Evolutionary conservation across 2,329 filamentous ascomycete genomes (phyloP), one percentile per base, ranked within the genome.

Genomic region (Pseudopyrenochaeta lycopersici): DNA sequence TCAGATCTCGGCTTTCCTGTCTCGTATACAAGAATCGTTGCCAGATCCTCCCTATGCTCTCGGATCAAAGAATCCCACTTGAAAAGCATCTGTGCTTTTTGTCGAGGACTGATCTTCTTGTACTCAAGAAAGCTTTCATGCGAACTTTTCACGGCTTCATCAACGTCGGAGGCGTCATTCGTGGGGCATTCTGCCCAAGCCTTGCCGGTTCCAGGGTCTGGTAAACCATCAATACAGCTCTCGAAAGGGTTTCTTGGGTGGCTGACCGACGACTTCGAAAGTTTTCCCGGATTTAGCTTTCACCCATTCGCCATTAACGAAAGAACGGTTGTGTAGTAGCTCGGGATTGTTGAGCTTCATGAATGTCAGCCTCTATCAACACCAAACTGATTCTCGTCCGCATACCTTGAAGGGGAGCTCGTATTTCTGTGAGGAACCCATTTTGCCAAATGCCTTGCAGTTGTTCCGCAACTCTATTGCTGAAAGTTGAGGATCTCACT

Each of bases 1-100:
- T 84, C 82, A 3, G 77, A 72, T 18, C 82, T 72, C 9, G 82
- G 82, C 66, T 84, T 84, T 30, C 82, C 82, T 4, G 81, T 84
- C 69, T 84, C 84, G 58, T 87, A 84, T 0, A 85, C 86, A 3
- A 89, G 76, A 50, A 89, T 85, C 18, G 82, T 82, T 2, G 86
- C 85, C 30, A 90, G 74, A 61, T 90, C 87, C 44, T 87, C 84
- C 54, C 78, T 80, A 60, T 88, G 84, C 46, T 84, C 84, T 7
- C 83, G 81, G 60, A 89, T 88, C 49, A 90, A 78, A 3, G 80
- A 72, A 71, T 90, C 84, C 86, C 87, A 90, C 71, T 85, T 85
- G 49, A 87, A 73, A 9, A 90, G 76, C 72, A 84, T 82, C 62
- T 88, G 82, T 1, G 87, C 87, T 47, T 87, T 82, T 46, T 80